phyloP scores from a whole-genome alignment of 2,329 filamentous ascomycete species.

The Claviceps sp. region DNA sequence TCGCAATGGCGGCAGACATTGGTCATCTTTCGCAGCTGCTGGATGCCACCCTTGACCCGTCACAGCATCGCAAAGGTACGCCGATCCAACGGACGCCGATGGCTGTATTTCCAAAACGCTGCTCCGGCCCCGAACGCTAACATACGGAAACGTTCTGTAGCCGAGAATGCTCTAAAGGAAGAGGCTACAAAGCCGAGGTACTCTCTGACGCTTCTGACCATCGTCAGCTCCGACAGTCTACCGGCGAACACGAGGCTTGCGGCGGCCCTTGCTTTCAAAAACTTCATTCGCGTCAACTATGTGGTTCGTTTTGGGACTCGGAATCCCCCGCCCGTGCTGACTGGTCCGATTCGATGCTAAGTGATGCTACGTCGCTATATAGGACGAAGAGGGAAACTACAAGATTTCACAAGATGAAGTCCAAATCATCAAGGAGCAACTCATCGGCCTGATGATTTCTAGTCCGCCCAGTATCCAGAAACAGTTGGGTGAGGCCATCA shows the following conservation, averaged over 20 bases:
- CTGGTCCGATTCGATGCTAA: conserved; percentile 7
- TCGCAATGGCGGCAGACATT: conserved; percentile 43
- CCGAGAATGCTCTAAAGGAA: conserved; percentile 64
- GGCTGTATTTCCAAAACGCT: conserved; percentile 2
- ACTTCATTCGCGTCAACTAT: conserved; percentile 92
- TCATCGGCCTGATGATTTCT: conserved; percentile 92
- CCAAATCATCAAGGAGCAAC: conserved; percentile 78
- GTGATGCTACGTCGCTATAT: conserved; percentile 9
- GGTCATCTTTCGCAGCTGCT: conserved; percentile 65
- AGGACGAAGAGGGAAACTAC: conserved; percentile 89
- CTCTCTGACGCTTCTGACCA: conserved; percentile 76
- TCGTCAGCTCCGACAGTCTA: conserved; percentile 63
- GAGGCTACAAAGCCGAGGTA: conserved; percentile 78
- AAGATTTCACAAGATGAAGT: conserved; percentile 77
- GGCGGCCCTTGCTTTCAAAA: conserved; percentile 92
- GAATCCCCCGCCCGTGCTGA: background rate
- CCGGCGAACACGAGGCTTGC: conserved; percentile 71
- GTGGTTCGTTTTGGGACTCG: conserved; percentile 39
- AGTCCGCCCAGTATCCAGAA: conserved; percentile 79
- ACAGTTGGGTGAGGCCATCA: conserved; percentile 92
- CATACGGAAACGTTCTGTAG: conserved; percentile 35
- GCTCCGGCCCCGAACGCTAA: conserved; percentile 20
- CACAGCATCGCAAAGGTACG: conserved; percentile 78
- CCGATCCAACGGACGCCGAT: conserved; percentile 10
- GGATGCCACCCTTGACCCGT: conserved; percentile 77